Evolutionary conservation across 352 stramenopile genomes (phyloP), one percentile per base, ranked within the genome.

Genomic region (Phytopythium cucurbitacearum): DNA sequence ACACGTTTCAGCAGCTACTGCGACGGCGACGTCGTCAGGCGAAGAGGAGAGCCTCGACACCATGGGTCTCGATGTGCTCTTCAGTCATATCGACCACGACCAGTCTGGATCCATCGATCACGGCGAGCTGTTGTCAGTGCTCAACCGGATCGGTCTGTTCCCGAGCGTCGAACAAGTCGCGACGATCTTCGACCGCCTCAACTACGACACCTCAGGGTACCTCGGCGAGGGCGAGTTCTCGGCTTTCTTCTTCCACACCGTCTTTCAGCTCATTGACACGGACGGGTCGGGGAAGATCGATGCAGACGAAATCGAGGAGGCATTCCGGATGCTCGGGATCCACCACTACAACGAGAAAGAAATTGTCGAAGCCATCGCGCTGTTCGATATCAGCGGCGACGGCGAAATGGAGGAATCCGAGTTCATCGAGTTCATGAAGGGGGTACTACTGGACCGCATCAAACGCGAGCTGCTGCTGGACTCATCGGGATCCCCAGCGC

Each of bases 341-440:
- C 8, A 67, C 13, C 42, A 76, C 34, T 85, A 86, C 53, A 64
- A 80, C 28, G 76, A 86, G 40, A 71, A 85, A 32, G 78, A 92
- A 39, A 84, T 89, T 37, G 33, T 62, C 0, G 64, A 84, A 7
- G 76, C 74, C 13, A 88, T 94, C 40, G 69, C 76, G 5, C 71
- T 69, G 11, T 91, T 85, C 53, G 82, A 92, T 51, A 79, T 94
- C 40, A 89, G 66, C 13, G 79, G 73, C 12, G 82, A 89, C 44
- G 78, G 76, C 16, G 81, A 87, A 52, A 90, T 94, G 65, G 84
- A 94, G 54, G 72, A 85, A 47, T 73, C 57, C n/a, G 82, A 92
- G 52, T 94, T 94, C 57, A 63, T 91, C 8, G 77, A 88, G 55
- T 89, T 91, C 51, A 87, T 94, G 67, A 85, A 79, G 41, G 69